Conservation (phyloP, 2,329 filamentous ascomycete genomes). For the Beauveria sp. region DNA sequence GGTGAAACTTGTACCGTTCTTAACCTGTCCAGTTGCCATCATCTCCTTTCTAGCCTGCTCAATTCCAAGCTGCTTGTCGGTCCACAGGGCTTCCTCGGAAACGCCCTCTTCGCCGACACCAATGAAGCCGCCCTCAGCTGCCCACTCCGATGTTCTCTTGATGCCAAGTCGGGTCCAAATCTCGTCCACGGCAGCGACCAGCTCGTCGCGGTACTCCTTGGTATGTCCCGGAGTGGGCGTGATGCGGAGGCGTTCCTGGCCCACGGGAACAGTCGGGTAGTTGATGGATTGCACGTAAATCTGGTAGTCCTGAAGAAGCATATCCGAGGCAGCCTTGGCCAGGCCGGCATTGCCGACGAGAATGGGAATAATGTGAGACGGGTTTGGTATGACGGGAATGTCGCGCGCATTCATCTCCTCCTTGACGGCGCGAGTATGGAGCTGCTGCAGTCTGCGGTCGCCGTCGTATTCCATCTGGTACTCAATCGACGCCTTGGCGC, state of each 20-base stretch:
- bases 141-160: constrained; percentile 91
- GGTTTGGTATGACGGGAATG: constrained; percentile 96
- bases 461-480: constrained; percentile 82
- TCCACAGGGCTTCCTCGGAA: constrained; percentile 74
- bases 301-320: constrained; percentile 79
- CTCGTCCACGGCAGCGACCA: constrained; percentile 74
- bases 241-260: constrained; percentile 93
- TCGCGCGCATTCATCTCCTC: constrained; percentile 68
- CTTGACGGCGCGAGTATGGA: constrained; percentile 94
- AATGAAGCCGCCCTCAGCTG: constrained; percentile 83
- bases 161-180: constrained; percentile 86
- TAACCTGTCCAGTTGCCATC: constrained; percentile 33
- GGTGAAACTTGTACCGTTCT: constrained; percentile 35
- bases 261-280: constrained; percentile 94
- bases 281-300: constrained; percentile 99
- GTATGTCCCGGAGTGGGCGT: constrained; percentile 92
- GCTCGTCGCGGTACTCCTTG: constrained; percentile 75
- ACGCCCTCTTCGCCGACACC: constrained; percentile 73
- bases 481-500: constrained; percentile 83
- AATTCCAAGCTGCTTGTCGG: constrained; percentile 76
- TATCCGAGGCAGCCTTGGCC: constrained; percentile 85
- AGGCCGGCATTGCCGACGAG: constrained; percentile 90
- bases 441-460: constrained; percentile 85
- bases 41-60: constrained; percentile 58
- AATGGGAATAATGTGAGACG: constrained; percentile 90